Evolutionary conservation across 495 filamentous ascomycete genomes (phyloP), one percentile per base, ranked within the genome.

Genomic region (Beverwykella pulmonaria): DNA sequence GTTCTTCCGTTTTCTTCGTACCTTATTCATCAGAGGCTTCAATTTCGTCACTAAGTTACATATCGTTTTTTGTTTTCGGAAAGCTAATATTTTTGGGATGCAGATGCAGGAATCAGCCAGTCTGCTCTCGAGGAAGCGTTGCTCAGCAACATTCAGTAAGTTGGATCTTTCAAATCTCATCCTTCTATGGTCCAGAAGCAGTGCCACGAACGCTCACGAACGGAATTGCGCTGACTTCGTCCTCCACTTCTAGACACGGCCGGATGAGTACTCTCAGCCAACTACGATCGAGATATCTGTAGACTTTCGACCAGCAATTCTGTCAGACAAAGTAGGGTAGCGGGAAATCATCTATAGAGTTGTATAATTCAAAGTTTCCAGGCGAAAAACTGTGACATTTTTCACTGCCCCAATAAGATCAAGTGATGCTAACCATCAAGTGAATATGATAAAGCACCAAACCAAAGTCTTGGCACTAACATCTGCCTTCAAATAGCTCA

Each of bases 61-160:
- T 46, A 14, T 12, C 22, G 46, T 14, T 1, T 19, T 19, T 30
- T 1, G 1, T 23, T 29, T 19, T 19, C 12, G 23, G 17, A 17
- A 57, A 7, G n/a, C 53, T 57, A 44, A 57, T 19, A 25, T 20
- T 15, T 17, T 14, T 23, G 12, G 32, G 29, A 6, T 27, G 22
- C 66, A 93, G 93, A 98, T 80, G 86, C 93, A 8, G 96, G 92
- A 50, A 91, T 98, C 23, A 96, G 93, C 17, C 92, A 97, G 73
- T 93, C 90, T 17, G 93, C 93, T 0, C 81, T 98, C 50, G 94
- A 98, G 74, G 94, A 98, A 70, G 92, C 90, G n/a, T 80, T 96
- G 26, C 81, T 92, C 46, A 97, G 92, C 73, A 90, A 92, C 59
- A 96, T 98, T 87, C 90, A 93, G 71, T n/a, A 44, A 44, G 39